These are phyloP conservation scores for Nadsonia commutata DNA, from an alignment of 1,139 yeast genomes.

Conservation along the genomic window DNA sequence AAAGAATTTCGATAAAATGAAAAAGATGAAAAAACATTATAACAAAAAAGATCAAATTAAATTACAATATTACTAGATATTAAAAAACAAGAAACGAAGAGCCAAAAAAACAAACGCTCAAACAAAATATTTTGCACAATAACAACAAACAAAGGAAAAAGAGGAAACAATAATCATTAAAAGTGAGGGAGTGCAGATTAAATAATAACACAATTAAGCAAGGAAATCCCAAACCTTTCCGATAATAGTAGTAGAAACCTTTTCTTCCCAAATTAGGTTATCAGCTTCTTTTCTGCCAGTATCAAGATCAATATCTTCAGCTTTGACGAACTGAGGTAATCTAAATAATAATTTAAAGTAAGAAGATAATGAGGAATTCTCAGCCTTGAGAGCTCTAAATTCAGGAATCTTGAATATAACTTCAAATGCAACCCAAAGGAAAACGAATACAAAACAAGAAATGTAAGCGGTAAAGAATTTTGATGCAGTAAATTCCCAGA, in stretches of 20 bases:
- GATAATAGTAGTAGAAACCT: constrained; percentile 3
- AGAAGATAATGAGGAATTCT: neutral
- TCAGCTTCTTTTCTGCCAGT: constrained; percentile 43
- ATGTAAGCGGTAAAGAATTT: constrained; percentile 58
- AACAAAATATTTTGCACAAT: no score
- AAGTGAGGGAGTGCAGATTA: no score
- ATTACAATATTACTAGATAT: no score
- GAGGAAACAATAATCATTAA: no score
- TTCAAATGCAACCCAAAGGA: constrained; percentile 43
- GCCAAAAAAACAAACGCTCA: no score
- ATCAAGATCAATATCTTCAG: constrained; percentile 39
- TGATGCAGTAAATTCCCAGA: constrained; percentile 44
- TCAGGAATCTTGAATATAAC: constrained; percentile 35
- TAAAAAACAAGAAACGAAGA: no score
- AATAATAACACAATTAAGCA: no score
- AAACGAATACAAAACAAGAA: constrained; percentile 38
- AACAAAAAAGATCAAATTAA: no score
- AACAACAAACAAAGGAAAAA: no score
- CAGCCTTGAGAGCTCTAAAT: neutral
- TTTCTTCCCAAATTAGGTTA: constrained; percentile 4
- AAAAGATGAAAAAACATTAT: no score
- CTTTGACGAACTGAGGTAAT: constrained; percentile 26
- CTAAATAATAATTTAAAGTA: neutral
- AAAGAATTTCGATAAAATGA: no score
- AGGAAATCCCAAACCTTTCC: constrained; percentile 5